Evolutionary conservation across 306 rosid species (phyloP).

Genomic region (Purshia tridentata): DNA sequence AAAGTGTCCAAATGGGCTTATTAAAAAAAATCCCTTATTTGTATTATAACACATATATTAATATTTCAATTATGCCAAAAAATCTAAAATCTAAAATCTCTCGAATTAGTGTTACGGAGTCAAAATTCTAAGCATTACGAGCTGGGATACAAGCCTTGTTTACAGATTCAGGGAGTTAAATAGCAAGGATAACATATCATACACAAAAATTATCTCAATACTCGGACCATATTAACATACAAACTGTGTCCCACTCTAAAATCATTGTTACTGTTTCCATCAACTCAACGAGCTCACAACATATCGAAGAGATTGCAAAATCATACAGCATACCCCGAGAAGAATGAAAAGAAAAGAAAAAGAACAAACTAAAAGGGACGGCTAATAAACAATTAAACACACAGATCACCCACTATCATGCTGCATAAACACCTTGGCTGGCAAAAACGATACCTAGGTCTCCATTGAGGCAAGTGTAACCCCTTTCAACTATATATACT

Average conservation of each 20-base stretch:
- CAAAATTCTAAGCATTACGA: no score
- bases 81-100: no score
- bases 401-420: slow-evolving; percentile 25
- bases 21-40: no score
- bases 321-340: slow-evolving; percentile 29
- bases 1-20: no score
- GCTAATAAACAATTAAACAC: slow-evolving; percentile 25
- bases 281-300: neutral
- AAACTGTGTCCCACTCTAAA: slow-evolving; percentile 24
- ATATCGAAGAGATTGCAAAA: slow-evolving; percentile 28
- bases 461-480: slow-evolving; percentile 20
- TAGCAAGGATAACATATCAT: no score
- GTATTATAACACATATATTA: no score
- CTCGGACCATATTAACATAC: slow-evolving; percentile 13
- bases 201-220: neutral
- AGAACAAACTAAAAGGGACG: slow-evolving; percentile 10
- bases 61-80: no score
- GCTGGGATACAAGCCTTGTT: no score
- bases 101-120: no score
- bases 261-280: neutral
- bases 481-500: slow-evolving; percentile 31
- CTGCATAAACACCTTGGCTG: slow-evolving; percentile 28
- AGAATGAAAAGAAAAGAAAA: neutral
- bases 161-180: no score
- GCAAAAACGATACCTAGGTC: slow-evolving; percentile 21